Evolutionary conservation across 2,329 filamentous ascomycete species (phyloP), one percentile per base, ranked within the genome.

Genomic region (Fusarium oligoseptatum): DNA sequence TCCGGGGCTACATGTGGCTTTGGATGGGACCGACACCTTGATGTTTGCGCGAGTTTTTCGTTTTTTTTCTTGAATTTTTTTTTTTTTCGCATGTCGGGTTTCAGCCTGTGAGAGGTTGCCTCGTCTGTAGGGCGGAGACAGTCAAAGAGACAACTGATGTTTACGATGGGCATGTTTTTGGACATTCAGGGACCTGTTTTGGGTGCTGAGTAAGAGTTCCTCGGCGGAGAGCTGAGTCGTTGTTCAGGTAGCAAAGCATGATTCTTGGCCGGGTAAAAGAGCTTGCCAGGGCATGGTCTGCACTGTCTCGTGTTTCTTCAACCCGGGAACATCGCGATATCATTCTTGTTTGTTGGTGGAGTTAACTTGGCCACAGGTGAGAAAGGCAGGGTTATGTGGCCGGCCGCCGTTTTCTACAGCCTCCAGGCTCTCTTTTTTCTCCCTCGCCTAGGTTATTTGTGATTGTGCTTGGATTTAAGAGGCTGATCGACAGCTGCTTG

Each of bases 271-370:
- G 4, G 32, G 24, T 27, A 39, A 8, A 34, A 63, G 43, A 55
- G 11, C 29, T 55, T 39, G 37, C 57, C 37, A 17, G 36, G 34
- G n/a, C 27, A 57, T n/a, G 27, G 27, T 7, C 45, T 63, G 45
- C 29, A 27, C 10, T 36, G 55, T 39, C 55, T 45, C 61, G 20
- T 66, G 37, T 29, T 22, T 41, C 27, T 22, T 14, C 37, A 24
- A 32, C 32, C 56, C 48, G 32, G 20, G 64, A 20, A 32, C 61
- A 17, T 56, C 45, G 29, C 32, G 55, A 55, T 65, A 57, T 60
- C 57, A 8, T 56, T 66, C 27, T 43, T 15, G 34, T 55, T 37
- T 37, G n/a, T 58, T 71, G 41, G 69, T 71, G 69, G 67, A 71
- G 67, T 36, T 71, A 43, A 39, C 24, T 36, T 20, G 48, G 22